Evolutionary conservation across 306 rosid species (phyloP), one percentile per base, ranked within the genome.

Genomic region (Purshia tridentata): DNA sequence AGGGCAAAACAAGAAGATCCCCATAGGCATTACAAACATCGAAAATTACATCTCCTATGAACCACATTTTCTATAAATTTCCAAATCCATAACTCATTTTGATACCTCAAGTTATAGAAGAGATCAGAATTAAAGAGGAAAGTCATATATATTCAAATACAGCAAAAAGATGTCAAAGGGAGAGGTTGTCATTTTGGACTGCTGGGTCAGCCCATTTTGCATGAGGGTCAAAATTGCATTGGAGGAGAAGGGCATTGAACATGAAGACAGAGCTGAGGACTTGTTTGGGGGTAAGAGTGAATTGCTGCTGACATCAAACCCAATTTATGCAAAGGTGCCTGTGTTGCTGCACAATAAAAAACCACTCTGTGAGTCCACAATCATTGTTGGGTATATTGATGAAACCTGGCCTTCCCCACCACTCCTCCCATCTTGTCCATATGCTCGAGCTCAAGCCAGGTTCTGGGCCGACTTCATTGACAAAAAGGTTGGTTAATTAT

Each of bases 271-370:
- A 35, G 87, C 83, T 59, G 95, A 90, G 82, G 77, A 92, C 65
- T 57, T 92, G n/a, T 75, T 88, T 84, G 96, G 88, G 0, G 81
- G 81, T 4, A 90, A 90, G 53, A 92, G 96, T 71, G 88, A 87
- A 6, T 74, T 85, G 69, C 61, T 92, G 29, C 83, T 87, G 6
- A 85, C 78, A 2, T 82, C 91, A 8, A 90, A 85, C 70, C 95
- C 95, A 3, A 75, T 86, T 69, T 72, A 92, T 60, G 74, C 82
- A 72, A 87, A 78, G 67, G 96, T 90, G 8, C 92, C 96, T 4
- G 92, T 90, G 9, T 53, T 88, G 1, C 65, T 92, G 76, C 96
- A 88, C 54, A 62, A 82, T 6, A 86, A 55, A 8, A 83, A 80
- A 13, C 90, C 95, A 14, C 23, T 92, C 2, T 1, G 23, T 1